Conservation (phyloP, 306 rosid genomes). For the Astragalus glycyphyllos region DNA sequence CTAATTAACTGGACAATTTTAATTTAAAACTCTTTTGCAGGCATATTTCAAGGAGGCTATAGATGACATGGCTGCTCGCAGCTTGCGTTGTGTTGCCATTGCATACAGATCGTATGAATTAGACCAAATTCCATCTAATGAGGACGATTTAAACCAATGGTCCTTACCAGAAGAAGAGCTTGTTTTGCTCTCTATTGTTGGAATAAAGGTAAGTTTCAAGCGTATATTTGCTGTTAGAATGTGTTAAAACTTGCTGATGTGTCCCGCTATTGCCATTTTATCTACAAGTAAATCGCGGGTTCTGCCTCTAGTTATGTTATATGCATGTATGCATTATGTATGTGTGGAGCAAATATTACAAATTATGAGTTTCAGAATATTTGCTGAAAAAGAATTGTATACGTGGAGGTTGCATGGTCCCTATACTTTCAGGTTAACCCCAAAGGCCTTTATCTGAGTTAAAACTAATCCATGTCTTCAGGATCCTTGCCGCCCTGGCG, state of each 20-base stretch:
- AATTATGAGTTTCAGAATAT: constrained; percentile 32
- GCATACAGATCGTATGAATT: constrained; percentile 79
- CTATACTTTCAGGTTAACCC: constrained; percentile 24
- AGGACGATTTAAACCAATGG: constrained; percentile 74
- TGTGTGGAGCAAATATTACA: constrained; percentile 12
- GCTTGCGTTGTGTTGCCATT: constrained; percentile 94
- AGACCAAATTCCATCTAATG: constrained; percentile 70
- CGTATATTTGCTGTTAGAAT: constrained; percentile 29
- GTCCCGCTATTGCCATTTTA: constrained; percentile 21
- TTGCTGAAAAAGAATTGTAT: constrained; percentile 6
- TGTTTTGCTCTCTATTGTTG: constrained; percentile 88
- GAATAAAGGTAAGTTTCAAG: constrained; percentile 78
- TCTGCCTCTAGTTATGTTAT: not conserved
- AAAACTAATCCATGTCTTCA: constrained; percentile 41
- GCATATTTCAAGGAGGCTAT: constrained; percentile 67
- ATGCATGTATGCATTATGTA: not conserved
- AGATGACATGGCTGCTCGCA: constrained; percentile 84
- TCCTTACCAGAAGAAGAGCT: constrained; percentile 82
- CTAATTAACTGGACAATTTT: constrained; percentile 12
- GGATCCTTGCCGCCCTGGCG: constrained; percentile 97
- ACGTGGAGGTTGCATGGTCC: constrained; percentile 26
- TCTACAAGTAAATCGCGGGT: constrained; percentile 1
- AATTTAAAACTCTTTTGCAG: constrained; percentile 50
- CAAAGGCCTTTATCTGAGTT: constrained; percentile 36
- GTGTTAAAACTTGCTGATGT: constrained; percentile 25